Evolutionary conservation across 331 rosid genomes (phyloP).

Genomic region (Erythrophleum ivorense): DNA sequence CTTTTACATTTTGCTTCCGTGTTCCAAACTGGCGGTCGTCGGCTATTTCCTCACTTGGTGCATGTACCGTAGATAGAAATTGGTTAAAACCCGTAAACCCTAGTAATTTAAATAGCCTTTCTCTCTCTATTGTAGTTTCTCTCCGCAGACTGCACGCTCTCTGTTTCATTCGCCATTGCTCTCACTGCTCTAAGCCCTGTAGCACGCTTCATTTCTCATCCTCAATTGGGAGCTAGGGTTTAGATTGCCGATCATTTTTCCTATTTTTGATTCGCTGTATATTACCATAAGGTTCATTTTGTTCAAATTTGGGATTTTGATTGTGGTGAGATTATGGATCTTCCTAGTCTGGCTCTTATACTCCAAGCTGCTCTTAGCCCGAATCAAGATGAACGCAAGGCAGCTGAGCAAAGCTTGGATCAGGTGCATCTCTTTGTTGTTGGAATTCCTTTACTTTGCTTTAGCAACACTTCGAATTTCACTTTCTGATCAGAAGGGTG

Average conservation of each 20-base stretch:
- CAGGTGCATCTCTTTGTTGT: conserved; percentile 59
- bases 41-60: neutral
- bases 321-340: conserved; percentile 69
- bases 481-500: conserved; percentile 30
- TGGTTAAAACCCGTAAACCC: conserved; percentile 63
- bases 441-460: neutral
- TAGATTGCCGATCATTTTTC: conserved; percentile 37
- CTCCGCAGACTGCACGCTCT: conserved; percentile 30
- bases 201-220: neutral
- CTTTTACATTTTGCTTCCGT: no score
- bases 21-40: neutral
- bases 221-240: conserved; percentile 49
- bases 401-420: conserved; percentile 87
- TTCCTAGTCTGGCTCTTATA: conserved; percentile 69
- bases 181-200: conserved; percentile 50
- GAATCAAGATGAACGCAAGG: conserved; percentile 89
- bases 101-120: conserved; percentile 63
- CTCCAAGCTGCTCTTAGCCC: conserved; percentile 97
- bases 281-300: neutral
- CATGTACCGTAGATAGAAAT: neutral
- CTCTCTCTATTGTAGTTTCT: conserved; percentile 26
- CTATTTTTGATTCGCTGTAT: conserved; percentile 9
- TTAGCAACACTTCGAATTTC: neutral
- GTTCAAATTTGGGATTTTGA: conserved; percentile 23
- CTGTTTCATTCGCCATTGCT: conserved; percentile 35